These are phyloP conservation scores for Didymella sp. DNA, from an alignment of 2,329 filamentous ascomycete genomes.

Conservation along the genomic window DNA sequence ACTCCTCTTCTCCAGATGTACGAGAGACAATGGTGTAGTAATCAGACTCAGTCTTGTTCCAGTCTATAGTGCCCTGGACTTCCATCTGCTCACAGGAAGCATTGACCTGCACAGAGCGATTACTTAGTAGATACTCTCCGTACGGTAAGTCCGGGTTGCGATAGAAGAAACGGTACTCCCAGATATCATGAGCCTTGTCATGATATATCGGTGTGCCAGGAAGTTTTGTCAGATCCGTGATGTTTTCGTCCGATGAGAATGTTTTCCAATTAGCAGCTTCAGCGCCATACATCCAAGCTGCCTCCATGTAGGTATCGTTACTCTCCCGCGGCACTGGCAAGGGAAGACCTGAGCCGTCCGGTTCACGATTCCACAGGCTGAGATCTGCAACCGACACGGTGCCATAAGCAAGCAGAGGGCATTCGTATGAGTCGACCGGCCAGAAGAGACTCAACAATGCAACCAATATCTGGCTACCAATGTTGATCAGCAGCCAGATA, in stretches of 20 bases:
- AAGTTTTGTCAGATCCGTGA: constrained; percentile 25
- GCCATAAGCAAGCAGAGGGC: constrained; percentile 33
- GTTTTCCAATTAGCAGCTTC: constrained; percentile 22
- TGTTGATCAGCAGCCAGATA: constrained; percentile 41
- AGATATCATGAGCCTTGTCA: constrained; percentile 20
- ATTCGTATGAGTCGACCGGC: constrained; percentile 38
- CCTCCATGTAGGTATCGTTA: constrained; percentile 9
- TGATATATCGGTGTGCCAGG: constrained; percentile 36
- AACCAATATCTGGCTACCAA: constrained; percentile 43
- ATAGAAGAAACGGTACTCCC: constrained; percentile 43
- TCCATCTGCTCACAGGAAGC: not conserved
- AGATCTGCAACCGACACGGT: constrained; percentile 37
- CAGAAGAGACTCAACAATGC: constrained; percentile 44
- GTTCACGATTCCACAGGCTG: constrained; percentile 24
- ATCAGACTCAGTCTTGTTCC: not conserved
- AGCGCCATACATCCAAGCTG: constrained; percentile 38
- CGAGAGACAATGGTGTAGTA: too few species aligned
- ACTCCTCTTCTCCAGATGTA: too few species aligned
- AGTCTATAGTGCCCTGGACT: not conserved
- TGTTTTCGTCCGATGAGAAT: constrained; percentile 23
- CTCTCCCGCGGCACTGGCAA: too few species aligned
- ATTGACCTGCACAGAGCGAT: constrained; percentile 8
- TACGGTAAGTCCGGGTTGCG: constrained; percentile 36
- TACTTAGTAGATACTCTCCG: constrained; percentile 34
- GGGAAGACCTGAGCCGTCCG: not conserved